Percentiles rank a stretch among this genome's conserved stretches.
phyloP scores from a whole-genome alignment of 805 yeast genomes.

The Saccharomycopsis selenospora region DNA sequence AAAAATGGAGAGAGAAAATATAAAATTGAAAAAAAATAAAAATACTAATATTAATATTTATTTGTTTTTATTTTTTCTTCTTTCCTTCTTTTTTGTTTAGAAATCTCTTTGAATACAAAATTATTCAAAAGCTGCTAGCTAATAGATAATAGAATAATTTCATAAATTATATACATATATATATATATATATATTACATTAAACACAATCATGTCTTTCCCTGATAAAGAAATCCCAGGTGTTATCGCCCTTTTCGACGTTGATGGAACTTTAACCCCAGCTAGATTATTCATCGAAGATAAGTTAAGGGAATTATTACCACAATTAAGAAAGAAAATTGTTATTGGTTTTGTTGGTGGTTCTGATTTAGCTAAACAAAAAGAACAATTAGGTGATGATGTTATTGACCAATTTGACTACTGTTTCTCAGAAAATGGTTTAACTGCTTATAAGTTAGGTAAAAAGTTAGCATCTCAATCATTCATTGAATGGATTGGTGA shows the following conservation, averaged over 20 bases:
- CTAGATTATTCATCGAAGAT: conserved; percentile 70
- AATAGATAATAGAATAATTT: no score
- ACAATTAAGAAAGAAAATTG: conserved; percentile 83
- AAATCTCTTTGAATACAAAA: no score
- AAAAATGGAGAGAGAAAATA: no score
- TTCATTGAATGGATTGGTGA: conserved; percentile 95
- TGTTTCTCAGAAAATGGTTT: conserved; percentile 97
- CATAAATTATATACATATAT: no score
- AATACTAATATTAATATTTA: no score
- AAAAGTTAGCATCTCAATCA: conserved; percentile 84
- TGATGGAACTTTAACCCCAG: conserved; percentile 98
- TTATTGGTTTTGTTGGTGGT: conserved; percentile 97
- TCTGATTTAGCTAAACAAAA: conserved; percentile 89
- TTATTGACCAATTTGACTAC: conserved; percentile 81
- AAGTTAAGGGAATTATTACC: conserved; percentile 69
- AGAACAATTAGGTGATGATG: conserved; percentile 86
- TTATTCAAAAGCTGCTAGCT: no score
- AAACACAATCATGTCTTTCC: conserved; percentile 31
- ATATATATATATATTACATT: not conserved
- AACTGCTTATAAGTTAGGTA: conserved; percentile 91
- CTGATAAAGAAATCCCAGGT: conserved; percentile 74
- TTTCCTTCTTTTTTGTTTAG: no score
- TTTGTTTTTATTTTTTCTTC: no score
- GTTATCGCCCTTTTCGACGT: conserved; percentile 92
- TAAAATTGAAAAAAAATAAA: no score